Percentiles rank a stretch among this genome's conserved stretches.
phyloP scores from a whole-genome alignment of 129 eudicot genomes.

The Lonicera japonica region DNA sequence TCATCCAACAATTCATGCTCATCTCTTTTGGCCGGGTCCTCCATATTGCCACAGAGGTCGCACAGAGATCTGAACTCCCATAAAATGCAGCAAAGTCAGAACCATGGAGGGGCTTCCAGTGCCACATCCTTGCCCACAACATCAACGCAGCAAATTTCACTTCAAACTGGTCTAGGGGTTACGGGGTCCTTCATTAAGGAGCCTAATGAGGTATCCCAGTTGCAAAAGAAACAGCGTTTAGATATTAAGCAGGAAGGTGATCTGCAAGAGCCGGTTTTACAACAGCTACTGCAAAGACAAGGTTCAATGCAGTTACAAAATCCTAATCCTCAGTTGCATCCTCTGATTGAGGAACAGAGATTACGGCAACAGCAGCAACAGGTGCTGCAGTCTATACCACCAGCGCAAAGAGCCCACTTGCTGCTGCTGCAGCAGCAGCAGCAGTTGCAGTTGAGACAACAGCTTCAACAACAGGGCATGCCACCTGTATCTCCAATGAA shows the following conservation, averaged over 20 bases:
- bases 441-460: constrained; percentile 47
- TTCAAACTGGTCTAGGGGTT: constrained; percentile 43
- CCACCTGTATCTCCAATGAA: constrained; percentile 57
- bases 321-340: constrained; percentile 75
- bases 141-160: constrained; percentile 45
- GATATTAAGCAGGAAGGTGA: constrained; percentile 81
- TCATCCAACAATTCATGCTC: constrained; percentile 87
- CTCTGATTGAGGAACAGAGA: constrained; percentile 70
- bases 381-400: constrained; percentile 67
- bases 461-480: constrained; percentile 54
- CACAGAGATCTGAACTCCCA: too few species aligned
- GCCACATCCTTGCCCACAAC: constrained; percentile 49
- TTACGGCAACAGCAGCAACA: constrained; percentile 77
- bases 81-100: constrained; percentile 50
- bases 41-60: constrained; percentile 44
- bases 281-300: constrained; percentile 72
- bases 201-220: constrained; percentile 40
- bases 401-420: constrained; percentile 69
- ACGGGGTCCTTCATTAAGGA: constrained; percentile 66
- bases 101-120: constrained; percentile 52
- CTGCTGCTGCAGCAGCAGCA: constrained; percentile 74
- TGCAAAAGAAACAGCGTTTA: constrained; percentile 87
- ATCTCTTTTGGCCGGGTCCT: constrained; percentile 66
- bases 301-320: constrained; percentile 68
- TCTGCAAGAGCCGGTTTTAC: constrained; percentile 71